phyloP scores from a whole-genome alignment of 169 alveolate genomes.

The Plasmodium fragile region DNA sequence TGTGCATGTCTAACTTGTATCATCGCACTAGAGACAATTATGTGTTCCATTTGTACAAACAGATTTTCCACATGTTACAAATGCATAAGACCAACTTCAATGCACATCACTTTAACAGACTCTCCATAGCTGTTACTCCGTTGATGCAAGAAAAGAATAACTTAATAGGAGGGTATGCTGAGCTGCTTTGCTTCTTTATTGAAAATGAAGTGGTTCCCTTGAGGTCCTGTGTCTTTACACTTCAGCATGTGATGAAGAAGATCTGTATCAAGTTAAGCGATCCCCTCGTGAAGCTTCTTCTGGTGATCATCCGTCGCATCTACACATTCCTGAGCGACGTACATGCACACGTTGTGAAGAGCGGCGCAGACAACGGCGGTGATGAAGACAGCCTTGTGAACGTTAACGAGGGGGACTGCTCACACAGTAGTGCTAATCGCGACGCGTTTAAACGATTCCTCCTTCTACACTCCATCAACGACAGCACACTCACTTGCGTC shows the following conservation, averaged over 20 bases:
- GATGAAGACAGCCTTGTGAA: background rate
- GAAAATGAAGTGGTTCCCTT: slow-evolving; percentile 52
- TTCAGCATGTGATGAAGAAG: slow-evolving; percentile 52
- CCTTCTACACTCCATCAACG: slow-evolving; percentile 66
- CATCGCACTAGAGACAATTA: slow-evolving; percentile 50
- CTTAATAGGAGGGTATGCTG: slow-evolving; percentile 4
- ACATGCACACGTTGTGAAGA: background rate
- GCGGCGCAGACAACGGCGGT: background rate
- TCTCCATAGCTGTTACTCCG: slow-evolving; percentile 38
- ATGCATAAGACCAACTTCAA: slow-evolving; percentile 9
- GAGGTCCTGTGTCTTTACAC: slow-evolving; percentile 60
- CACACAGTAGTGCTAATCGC: background rate
- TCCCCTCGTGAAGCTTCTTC: background rate
- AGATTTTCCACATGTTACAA: slow-evolving; percentile 12
- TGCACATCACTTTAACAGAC: slow-evolving; percentile 49
- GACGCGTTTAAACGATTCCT: slow-evolving; percentile 8
- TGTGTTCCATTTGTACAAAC: slow-evolving; percentile 37
- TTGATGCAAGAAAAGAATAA: slow-evolving; percentile 50
- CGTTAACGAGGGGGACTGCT: background rate
- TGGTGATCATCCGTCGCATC: slow-evolving; percentile 41
- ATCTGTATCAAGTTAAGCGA: slow-evolving; percentile 16
- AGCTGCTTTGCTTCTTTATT: slow-evolving; percentile 25
- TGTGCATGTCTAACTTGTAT: slow-evolving; percentile 47
- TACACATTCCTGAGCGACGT: slow-evolving; percentile 11
- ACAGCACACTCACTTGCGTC: slow-evolving; percentile 54